Conservation (phyloP, 148 eudicot genomes). For the Chenopodium suecicum region DNA sequence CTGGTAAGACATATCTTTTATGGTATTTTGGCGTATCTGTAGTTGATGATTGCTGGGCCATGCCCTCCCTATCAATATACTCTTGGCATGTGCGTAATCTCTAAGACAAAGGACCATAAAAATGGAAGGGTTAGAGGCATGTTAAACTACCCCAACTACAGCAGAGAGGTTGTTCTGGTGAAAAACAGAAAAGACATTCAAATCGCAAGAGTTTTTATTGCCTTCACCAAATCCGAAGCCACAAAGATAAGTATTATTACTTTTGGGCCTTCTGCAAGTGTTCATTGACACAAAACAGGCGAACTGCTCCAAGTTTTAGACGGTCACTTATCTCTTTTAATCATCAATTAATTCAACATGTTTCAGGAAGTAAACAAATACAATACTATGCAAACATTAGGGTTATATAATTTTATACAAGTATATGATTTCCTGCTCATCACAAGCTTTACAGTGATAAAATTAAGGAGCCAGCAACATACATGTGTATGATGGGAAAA, state of each 20-base stretch:
- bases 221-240: background rate
- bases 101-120: conserved; percentile 37
- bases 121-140: conserved; percentile 12
- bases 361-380: background rate
- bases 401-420: too few species aligned
- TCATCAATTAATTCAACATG: background rate
- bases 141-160: background rate
- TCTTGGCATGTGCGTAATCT: conserved; percentile 74
- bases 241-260: background rate
- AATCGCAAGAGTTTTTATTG: background rate
- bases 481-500: conserved; percentile 11
- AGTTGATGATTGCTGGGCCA: conserved; percentile 75
- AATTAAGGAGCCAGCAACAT: background rate
- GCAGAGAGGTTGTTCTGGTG: background rate
- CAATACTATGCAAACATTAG: background rate
- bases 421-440: background rate
- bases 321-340: background rate
- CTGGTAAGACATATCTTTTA: conserved; percentile 86
- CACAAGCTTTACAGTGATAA: conserved; percentile 2
- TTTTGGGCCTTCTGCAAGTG: background rate
- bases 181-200: background rate
- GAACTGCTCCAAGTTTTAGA: background rate
- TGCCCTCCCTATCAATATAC: conserved; percentile 73
- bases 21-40: conserved; percentile 75
- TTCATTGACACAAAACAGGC: background rate